A percentile compares a stretch with the other conserved stretches of the same genome.
Conservation (phyloP, 2,329 filamentous ascomycete genomes). For the Aspergillus bombycis region DNA sequence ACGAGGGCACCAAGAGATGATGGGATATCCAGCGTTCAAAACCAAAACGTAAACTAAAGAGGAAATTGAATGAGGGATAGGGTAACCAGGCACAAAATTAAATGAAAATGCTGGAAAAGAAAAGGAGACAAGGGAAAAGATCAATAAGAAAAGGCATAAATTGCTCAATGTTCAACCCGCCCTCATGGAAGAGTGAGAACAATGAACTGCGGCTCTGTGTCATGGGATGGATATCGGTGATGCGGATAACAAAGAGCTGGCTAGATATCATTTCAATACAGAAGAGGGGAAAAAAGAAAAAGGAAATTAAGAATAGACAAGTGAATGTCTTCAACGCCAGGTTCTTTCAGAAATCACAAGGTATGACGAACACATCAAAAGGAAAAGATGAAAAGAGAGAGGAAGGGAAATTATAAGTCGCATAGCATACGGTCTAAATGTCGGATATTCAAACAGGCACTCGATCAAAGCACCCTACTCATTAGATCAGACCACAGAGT, state of each 20-base stretch:
- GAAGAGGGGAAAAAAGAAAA: constrained; percentile 22
- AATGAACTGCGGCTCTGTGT: constrained; percentile 28
- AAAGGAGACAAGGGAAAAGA: constrained; percentile 8
- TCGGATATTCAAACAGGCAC: constrained; percentile 32
- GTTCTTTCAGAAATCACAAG: constrained; percentile 34
- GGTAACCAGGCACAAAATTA: constrained; percentile 22
- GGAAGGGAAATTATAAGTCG: constrained; percentile 31
- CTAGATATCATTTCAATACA: constrained; percentile 33
- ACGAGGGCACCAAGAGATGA: constrained; percentile 37
- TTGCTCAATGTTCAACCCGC: constrained; percentile 16
- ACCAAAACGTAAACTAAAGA: constrained; percentile 23
- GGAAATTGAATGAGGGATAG: constrained; percentile 14
- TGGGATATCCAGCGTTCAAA: constrained; percentile 44
- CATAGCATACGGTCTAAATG: constrained; percentile 36
- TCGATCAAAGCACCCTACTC: constrained; percentile 30
- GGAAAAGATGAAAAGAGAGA: constrained; percentile 14
- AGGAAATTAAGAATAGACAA: constrained; percentile 33
- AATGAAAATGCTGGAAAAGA: constrained; percentile 22
- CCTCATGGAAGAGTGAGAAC: constrained; percentile 20
- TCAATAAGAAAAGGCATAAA: constrained; percentile 11
- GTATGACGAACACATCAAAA: constrained; percentile 28
- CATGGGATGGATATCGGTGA: constrained; percentile 30
- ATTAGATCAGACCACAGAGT: constrained; percentile 93
- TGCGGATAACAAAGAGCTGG: constrained; percentile 30
- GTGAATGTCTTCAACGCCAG: constrained; percentile 36